phyloP scores from a whole-genome alignment of 768 basidiomycete species.

The Boletellus emodensis region DNA sequence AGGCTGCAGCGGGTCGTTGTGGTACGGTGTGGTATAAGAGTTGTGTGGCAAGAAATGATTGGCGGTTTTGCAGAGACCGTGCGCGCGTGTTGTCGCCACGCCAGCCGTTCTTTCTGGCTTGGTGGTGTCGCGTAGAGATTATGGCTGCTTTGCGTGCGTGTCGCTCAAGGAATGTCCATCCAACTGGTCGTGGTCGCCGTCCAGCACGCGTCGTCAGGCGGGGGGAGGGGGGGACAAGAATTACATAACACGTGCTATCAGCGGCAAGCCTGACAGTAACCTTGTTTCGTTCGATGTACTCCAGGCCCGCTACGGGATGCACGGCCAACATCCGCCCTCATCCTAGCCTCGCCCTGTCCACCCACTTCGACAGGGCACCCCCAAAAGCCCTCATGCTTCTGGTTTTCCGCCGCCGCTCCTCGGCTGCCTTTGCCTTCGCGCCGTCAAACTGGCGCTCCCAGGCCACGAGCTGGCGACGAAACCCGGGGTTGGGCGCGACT shows the following conservation, averaged over 20 bases:
- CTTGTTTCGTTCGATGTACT: no score
- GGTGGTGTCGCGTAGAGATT: conserved; percentile 2
- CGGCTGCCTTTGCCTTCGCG: conserved; percentile 16
- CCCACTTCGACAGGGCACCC: conserved; percentile 16
- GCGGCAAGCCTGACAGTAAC: no score
- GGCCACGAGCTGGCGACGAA: conserved; percentile 51
- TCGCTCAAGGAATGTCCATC: conserved; percentile 28
- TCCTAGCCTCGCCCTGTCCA: conserved; percentile 4
- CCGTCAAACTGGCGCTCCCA: conserved; percentile 34
- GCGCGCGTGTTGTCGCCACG: conserved; percentile 4
- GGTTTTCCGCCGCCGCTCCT: conserved; percentile 14
- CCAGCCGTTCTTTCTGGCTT: background rate
- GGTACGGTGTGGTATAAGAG: conserved; percentile 8
- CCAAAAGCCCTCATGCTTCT: conserved; percentile 2
- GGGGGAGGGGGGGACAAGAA: background rate
- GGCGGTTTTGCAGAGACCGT: conserved; percentile 13
- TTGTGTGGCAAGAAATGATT: conserved; percentile 7
- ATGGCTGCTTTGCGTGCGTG: conserved; percentile 6
- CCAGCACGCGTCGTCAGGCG: background rate
- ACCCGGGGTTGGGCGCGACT: conserved; percentile 64
- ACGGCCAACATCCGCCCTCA: no score
- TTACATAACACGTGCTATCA: conserved; percentile 17
- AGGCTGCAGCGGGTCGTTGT: background rate
- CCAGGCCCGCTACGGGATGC: no score
- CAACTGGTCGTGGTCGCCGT: conserved; percentile 7